Evolutionary conservation across 2,329 filamentous ascomycete genomes (phyloP).

Genomic region (Clarireedia monteithiana): DNA sequence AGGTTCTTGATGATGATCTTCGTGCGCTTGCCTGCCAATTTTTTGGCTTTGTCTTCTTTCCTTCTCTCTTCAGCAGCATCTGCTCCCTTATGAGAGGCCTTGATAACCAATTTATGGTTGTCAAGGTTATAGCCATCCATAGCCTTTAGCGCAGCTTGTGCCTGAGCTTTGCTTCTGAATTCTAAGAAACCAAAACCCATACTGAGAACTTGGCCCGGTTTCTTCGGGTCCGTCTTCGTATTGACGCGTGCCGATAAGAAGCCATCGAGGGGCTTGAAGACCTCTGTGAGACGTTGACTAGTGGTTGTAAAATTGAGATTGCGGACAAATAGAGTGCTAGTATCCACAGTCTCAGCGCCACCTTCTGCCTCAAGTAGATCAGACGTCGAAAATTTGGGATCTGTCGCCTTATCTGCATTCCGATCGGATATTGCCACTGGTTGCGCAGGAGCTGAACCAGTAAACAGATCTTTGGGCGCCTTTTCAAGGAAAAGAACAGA

Average conservation of each 20-base stretch:
- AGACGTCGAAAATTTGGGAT: conserved; percentile 54
- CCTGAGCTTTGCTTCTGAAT: conserved; percentile 70
- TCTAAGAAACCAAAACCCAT: conserved; percentile 98
- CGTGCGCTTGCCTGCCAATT: conserved; percentile 65
- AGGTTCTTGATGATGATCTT: conserved; percentile 98
- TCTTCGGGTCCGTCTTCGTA: conserved; percentile 89
- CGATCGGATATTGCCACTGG: conserved; percentile 13
- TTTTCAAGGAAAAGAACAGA: conserved; percentile 91
- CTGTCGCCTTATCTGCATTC: conserved; percentile 20
- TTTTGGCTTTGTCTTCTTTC: conserved; percentile 76
- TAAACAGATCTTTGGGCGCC: conserved; percentile 76
- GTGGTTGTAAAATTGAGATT: conserved; percentile 92
- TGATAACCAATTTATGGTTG: conserved; percentile 76
- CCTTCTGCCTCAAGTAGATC: conserved; percentile 58
- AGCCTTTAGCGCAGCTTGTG: conserved; percentile 69
- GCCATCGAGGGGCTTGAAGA: conserved; percentile 75
- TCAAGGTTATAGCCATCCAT: conserved; percentile 90
- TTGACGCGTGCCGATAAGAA: conserved; percentile 88
- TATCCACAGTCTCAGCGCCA: conserved; percentile 48
- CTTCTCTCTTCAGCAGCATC: conserved; percentile 84
- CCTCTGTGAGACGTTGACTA: conserved; percentile 64
- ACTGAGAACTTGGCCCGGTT: conserved; percentile 76
- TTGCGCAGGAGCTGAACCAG: conserved; percentile 14
- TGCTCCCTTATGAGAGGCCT: conserved; percentile 76
- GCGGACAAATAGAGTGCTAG: conserved; percentile 82